A percentile compares a stretch with the other conserved stretches of the same genome.
phyloP scores from a whole-genome alignment of 768 basidiomycete genomes.

The Lentinula edodes region DNA sequence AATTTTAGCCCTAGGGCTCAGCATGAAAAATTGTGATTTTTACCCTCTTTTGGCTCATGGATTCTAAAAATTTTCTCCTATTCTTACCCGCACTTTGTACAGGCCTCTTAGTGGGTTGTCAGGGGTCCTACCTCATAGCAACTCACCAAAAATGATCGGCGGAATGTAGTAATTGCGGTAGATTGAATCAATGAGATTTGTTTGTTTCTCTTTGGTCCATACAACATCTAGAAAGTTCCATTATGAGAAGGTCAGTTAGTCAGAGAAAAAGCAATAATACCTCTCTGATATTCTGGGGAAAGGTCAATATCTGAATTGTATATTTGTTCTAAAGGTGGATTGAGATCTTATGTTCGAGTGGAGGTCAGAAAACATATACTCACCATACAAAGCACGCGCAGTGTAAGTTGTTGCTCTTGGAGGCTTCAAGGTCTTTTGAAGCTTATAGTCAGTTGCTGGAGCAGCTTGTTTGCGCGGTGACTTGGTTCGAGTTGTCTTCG shows the following conservation, averaged over 20 bases:
- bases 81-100: too few species aligned
- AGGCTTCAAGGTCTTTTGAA: conserved; percentile 43
- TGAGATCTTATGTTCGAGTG: background rate
- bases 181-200: conserved; percentile 71
- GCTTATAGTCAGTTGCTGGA: conserved; percentile 16
- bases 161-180: conserved; percentile 77
- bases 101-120: too few species aligned
- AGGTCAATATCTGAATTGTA: conserved; percentile 58
- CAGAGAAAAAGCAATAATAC: conserved; percentile 24
- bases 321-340: conserved; percentile 49
- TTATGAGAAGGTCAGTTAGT: background rate
- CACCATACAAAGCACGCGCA: conserved; percentile 55
- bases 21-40: too few species aligned
- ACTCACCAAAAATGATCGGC: conserved; percentile 65
- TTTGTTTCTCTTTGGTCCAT: conserved; percentile 73
- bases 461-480: background rate
- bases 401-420: conserved; percentile 62
- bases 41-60: too few species aligned
- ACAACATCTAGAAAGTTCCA: conserved; percentile 48
- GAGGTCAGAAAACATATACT: conserved; percentile 10
- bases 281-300: conserved; percentile 77
- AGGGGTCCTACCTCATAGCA: too few species aligned
- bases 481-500: background rate
- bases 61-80: too few species aligned
- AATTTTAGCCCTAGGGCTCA: too few species aligned